Evolutionary conservation across 345 rosid species (phyloP).

Genomic region (Acer campestre): DNA sequence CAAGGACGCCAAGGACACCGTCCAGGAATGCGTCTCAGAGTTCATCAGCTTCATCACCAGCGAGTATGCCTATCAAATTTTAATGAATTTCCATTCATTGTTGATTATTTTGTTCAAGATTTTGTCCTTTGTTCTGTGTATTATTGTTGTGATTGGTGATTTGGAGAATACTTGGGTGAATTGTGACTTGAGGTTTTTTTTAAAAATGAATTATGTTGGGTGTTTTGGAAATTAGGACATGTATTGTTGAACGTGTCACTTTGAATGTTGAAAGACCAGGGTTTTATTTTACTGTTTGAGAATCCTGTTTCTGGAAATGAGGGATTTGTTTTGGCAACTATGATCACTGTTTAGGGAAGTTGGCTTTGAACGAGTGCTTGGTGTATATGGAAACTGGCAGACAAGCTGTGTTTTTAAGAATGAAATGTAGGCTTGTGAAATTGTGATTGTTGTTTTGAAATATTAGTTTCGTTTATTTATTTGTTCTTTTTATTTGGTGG

Average conservation of each 20-base stretch:
- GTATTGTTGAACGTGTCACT: not conserved
- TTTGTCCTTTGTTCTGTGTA: not conserved
- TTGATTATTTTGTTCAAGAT: not conserved
- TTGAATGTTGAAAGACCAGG: not conserved
- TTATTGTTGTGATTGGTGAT: not conserved
- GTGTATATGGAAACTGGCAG: not conserved
- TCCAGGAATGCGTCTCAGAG: slow-evolving; percentile 75
- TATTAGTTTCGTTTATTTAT: not conserved
- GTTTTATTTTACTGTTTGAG: not conserved
- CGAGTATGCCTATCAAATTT: slow-evolving; percentile 40
- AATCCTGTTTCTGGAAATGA: not conserved
- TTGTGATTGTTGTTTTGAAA: slow-evolving; percentile 2
- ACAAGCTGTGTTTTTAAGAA: not conserved
- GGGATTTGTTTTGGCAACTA: not conserved
- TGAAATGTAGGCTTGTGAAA: not conserved
- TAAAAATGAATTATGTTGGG: too few relatives aligned
- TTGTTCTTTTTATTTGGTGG: not conserved
- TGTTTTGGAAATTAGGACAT: not conserved
- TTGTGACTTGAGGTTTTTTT: too few relatives aligned
- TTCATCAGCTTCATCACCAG: slow-evolving; percentile 70
- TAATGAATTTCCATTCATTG: not conserved
- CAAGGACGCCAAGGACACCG: slow-evolving; percentile 69
- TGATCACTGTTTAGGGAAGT: too few relatives aligned
- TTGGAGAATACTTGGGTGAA: too few relatives aligned
- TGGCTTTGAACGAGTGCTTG: not conserved